Base-by-base conservation (phyloP, 1,284 basidiomycete species). In the Thelephora terrestris region DNA sequence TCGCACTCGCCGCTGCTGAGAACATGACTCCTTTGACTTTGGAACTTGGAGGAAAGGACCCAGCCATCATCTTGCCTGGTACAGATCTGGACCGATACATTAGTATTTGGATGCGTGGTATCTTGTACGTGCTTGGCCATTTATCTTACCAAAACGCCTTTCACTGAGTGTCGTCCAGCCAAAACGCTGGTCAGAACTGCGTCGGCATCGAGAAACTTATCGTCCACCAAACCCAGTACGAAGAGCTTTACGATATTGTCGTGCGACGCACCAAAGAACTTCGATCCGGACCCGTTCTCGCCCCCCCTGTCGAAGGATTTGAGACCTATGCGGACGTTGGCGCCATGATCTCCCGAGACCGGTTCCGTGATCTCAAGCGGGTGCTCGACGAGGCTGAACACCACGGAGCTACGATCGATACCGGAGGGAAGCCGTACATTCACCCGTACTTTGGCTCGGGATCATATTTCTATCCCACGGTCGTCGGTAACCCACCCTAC, bases 161-260 rank as follows among this genome's bases (percentile, higher is more conserved):
- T 42, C 49, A 38, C 47, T 50, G 25, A 29, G 35, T 12, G 38
- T 47, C 29, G 25, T 17, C 39, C 59, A 91, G 88, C 71, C 91
- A 93, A 72, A 91, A 91, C 52, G 77, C 78, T 38, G 95, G 95
- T 16, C 95, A 98, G 67, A 98, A 98, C 63, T 99, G 95, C 63
- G 95, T 96, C 56, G 93, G 94, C 24, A 89, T 95, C 51, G 95
- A 99, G 64, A 79, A 93, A 1, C 79, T 97, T 55, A 78, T 98
- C 42, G 91, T 98, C 29, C 90, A 91, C 57, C 62, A 70, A 0
- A 72, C 74, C 0, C 82, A 91, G 55, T 85, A 92, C 55, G 76
- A 86, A 27, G 74, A 80, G 5, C 77, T 99, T 46, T 74, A 85
- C 55, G 67, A 71, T 5, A 74, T 79, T 34, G 71, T 96, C 58